phyloP scores from a whole-genome alignment of 2,329 filamentous ascomycete species.

The Apiospora marii region DNA sequence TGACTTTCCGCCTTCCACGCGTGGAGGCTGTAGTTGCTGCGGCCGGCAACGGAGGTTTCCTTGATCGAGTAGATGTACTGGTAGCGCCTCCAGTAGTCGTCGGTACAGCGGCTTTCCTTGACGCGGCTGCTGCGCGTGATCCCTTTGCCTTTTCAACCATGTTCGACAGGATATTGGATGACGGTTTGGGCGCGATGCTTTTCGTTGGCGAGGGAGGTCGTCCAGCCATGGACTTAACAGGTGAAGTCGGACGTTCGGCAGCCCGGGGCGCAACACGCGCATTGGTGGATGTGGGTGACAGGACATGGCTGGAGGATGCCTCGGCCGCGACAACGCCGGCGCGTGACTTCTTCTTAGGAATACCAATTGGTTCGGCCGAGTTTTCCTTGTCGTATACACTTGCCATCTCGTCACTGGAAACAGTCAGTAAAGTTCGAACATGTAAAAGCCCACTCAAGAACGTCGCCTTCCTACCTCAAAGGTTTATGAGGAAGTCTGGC shows the following conservation, averaged over 20 bases:
- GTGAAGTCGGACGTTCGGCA: conserved; percentile 54
- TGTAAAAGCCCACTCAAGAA: background rate
- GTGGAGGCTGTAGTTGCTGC: conserved; percentile 53
- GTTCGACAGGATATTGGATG: conserved; percentile 56
- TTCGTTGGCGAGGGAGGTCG: conserved; percentile 71
- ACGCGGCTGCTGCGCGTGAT: conserved; percentile 52
- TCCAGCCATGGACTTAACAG: conserved; percentile 63
- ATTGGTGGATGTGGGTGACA: conserved; percentile 86
- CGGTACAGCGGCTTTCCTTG: conserved; percentile 57
- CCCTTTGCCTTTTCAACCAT: conserved; percentile 69
- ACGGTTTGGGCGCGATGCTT: conserved; percentile 48
- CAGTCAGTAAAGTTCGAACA: conserved; percentile 28
- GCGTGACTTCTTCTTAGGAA: conserved; percentile 73
- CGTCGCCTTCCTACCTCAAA: conserved; percentile 54
- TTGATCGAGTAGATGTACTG: conserved; percentile 41
- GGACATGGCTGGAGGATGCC: conserved; percentile 62
- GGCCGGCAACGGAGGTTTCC: conserved; percentile 47
- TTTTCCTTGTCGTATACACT: conserved; percentile 79
- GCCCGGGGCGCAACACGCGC: conserved; percentile 70
- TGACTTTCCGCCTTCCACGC: conserved; percentile 60
- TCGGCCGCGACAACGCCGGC: conserved; percentile 52
- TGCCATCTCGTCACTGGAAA: conserved; percentile 67
- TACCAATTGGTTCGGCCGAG: conserved; percentile 62
- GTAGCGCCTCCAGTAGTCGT: conserved; percentile 48
- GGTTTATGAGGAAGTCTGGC: conserved; percentile 52